phyloP scores from a whole-genome alignment of 495 filamentous ascomycete genomes.

The Lineolata rhizophorae region DNA sequence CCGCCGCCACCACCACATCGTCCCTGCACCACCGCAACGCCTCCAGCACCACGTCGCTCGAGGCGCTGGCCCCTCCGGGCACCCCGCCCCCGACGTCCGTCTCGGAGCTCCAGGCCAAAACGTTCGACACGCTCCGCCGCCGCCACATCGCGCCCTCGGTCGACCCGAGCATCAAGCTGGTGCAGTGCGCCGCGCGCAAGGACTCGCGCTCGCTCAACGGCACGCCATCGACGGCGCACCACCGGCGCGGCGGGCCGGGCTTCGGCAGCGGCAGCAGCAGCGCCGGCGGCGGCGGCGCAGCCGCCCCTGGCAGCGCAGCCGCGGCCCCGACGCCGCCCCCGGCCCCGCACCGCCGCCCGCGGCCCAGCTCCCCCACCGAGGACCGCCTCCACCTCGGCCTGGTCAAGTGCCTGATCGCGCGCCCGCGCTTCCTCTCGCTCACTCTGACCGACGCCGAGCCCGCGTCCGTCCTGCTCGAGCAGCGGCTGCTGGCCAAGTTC shows the following conservation, averaged over 20 bases:
- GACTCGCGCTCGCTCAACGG: too few relatives aligned
- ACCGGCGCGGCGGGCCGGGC: too few relatives aligned
- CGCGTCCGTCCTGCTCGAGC: slow-evolving; percentile 63
- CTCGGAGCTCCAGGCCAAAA: slow-evolving; percentile 57
- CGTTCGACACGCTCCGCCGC: slow-evolving; percentile 54
- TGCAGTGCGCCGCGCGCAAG: slow-evolving; percentile 61
- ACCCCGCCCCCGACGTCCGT: slow-evolving; percentile 61
- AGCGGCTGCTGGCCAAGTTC: slow-evolving; percentile 37
- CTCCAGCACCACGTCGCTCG: slow-evolving; percentile 26
- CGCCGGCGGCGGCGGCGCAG: slow-evolving; percentile 14
- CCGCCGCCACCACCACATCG: slow-evolving; percentile 6
- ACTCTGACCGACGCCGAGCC: slow-evolving; percentile 72
- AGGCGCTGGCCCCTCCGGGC: slow-evolving; percentile 24
- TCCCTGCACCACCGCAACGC: slow-evolving; percentile 25
- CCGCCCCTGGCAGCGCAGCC: slow-evolving; percentile 8
- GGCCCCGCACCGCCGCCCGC: too few relatives aligned
- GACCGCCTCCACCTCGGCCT: slow-evolving; percentile 45
- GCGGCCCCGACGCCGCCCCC: slow-evolving; percentile 3
- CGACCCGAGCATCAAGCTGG: slow-evolving; percentile 41
- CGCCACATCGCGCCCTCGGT: slow-evolving; percentile 53
- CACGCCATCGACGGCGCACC: too few relatives aligned
- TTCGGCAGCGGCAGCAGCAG: slow-evolving; percentile 11
- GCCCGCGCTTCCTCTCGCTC: slow-evolving; percentile 58
- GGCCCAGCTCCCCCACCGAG: slow-evolving; percentile 14
- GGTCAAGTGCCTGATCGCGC: slow-evolving; percentile 43